Evolutionary conservation across 257 asterid species (phyloP), one percentile per base, ranked within the genome.

Genomic region (Solanum appendiculatum): DNA sequence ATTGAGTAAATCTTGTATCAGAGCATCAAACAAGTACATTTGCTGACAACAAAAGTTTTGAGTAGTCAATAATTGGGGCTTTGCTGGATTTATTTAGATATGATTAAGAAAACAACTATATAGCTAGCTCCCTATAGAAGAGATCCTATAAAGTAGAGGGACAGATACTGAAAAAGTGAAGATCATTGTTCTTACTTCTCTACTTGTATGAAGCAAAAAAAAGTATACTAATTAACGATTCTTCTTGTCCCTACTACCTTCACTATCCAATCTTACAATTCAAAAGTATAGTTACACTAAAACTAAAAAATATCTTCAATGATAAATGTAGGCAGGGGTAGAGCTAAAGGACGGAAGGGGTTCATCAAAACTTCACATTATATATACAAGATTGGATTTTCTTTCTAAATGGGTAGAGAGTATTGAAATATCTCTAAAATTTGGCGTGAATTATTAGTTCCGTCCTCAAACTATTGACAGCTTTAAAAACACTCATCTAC

Each of bases 51-150:
- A 84, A 90, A 88, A 90, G 92, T 75, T 86, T 7, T 86, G 66
- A 72, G 90, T 87, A 88, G 98, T 94, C 95, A 95, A 94, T 78
- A 87, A 90, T 92, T 81, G 92, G 80, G 98, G 96, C 96, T 73
- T 13, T 91, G 88, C 86, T 39, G 83, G 93, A 89, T 88, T 88
- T 87, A 89, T 88, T 88, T 87, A 46, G 82, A 87, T 88, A 89
- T 81, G 92, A 87, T 88, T 80, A 88, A 85, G 86, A 63, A 33
- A 15, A 75, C 60, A 51, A 6, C 4, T 54, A n/a, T 6, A 33
- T 66, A 29, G 5, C 4, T 34, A 34, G 64, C 85, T 58, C 78
- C 86, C 90, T 64, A 58, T 58, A 88, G 89, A 87, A 90, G 82
- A 73, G 87, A 87, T 91, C 87, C 89, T 86, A 87, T 86, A 85